phyloP scores from a whole-genome alignment of 78 protist species.

The Dictyostelium capitatum region DNA sequence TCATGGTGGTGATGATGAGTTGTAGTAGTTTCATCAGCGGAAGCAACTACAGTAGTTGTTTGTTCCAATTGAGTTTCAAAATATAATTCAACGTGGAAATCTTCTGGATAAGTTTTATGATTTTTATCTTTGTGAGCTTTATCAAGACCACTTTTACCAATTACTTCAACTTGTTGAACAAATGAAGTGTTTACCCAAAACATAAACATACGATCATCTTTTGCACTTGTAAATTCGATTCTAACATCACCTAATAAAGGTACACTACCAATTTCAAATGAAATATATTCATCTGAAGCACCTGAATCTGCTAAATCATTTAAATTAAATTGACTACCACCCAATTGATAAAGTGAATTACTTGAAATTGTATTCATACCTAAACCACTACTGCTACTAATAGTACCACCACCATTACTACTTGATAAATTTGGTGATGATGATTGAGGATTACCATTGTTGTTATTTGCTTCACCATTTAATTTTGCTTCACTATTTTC shows the following conservation, averaged over 20 bases:
- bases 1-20: background rate
- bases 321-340: constrained; percentile 30
- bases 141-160: constrained; percentile 86
- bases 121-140: constrained; percentile 90
- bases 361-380: background rate
- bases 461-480: background rate
- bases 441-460: background rate
- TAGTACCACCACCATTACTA: background rate
- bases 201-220: constrained; percentile 81
- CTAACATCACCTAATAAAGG: constrained; percentile 52
- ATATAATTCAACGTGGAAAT: constrained; percentile 68
- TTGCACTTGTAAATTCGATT: constrained; percentile 40
- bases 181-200: constrained; percentile 93
- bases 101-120: constrained; percentile 70
- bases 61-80: constrained; percentile 19
- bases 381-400: background rate
- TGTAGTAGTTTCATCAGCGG: background rate
- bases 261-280: constrained; percentile 66
- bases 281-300: constrained; percentile 46
- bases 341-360: background rate
- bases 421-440: background rate
- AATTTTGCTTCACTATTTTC: constrained; percentile 9
- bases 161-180: background rate
- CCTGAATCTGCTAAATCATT: constrained; percentile 2
- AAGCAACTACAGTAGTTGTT: constrained; percentile 18